Evolutionary conservation across 1,139 yeast species (phyloP), one percentile per base, ranked within the genome.

Genomic region (Yamadazyma oceani): DNA sequence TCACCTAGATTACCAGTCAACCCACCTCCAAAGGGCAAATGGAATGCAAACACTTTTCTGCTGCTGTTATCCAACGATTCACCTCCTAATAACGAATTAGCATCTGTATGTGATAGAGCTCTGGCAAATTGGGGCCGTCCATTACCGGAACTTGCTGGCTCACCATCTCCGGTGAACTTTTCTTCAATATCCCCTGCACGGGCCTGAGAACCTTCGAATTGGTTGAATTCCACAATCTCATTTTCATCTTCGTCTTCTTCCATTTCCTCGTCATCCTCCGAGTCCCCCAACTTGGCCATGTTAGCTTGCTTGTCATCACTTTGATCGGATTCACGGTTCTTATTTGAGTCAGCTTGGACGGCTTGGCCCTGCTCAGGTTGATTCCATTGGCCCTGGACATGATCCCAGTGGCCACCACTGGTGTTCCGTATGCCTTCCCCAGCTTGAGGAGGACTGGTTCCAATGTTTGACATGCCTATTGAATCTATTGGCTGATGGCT

Each of bases 31-130:
- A 63, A 64, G 9, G 69, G 73, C 35, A 65, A 60, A 25, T 66
- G 68, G 45, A 69, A 73, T 34, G 73, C 64, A 47, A 66, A 72
- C 41, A 63, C 69, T 46, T 64, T 66, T 41, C 57, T 55, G 53
- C 52, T 40, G 13, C 34, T 35, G 4, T 23, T 23, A n/a, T 48
- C 53, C 7, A 57, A 13, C 4, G 55, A 38, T 24, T 60, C 65
- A 23, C 75, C 75, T 6, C 75, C 75, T 16, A 69, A 69, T 32
- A 69, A 53, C 4, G 73, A 65, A 36, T 57, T 53, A 32, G 74
- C 74, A 43, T 69, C 73, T 10, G 50, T 46, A 27, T 48, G 46
- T 14, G 67, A 54, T 5, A 66, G 34, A 16, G 51, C 40, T 9
- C n/a, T 24, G 41, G 42, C 17, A 28, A 29, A 14, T 35, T 22